These are phyloP conservation scores for Lachancea dasiensis DNA, from an alignment of 805 yeast genomes.

Conservation along the genomic window DNA sequence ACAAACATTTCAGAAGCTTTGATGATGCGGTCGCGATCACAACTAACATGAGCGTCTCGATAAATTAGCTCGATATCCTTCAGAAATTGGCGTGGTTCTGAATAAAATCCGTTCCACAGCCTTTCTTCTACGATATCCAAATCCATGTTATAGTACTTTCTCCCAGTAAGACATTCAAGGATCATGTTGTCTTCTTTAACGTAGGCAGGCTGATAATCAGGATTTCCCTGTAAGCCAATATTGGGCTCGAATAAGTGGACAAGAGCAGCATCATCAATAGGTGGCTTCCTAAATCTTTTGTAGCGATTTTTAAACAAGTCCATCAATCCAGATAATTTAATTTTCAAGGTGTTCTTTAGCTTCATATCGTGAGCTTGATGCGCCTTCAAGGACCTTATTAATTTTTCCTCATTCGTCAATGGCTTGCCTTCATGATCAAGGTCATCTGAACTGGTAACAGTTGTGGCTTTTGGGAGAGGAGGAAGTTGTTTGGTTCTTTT, in stretches of 20 bases:
- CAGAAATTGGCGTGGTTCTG: conserved; percentile 85
- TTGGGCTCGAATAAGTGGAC: conserved; percentile 72
- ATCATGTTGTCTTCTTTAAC: conserved; percentile 67
- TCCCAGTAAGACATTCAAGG: conserved; percentile 70
- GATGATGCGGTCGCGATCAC: conserved; percentile 76
- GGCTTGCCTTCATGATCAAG: conserved; percentile 26
- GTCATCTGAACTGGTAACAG: conserved; percentile 13
- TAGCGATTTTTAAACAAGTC: conserved; percentile 83
- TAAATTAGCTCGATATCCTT: conserved; percentile 81
- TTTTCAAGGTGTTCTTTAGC: conserved; percentile 75
- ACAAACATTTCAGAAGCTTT: conserved; percentile 93
- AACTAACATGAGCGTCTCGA: conserved; percentile 62
- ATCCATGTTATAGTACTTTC: conserved; percentile 78
- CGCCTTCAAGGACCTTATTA: conserved; percentile 41
- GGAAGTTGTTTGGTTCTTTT: conserved; percentile 40
- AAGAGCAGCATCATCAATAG: conserved; percentile 69
- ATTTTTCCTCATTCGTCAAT: conserved; percentile 30
- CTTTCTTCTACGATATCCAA: conserved; percentile 90
- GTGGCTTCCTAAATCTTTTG: conserved; percentile 85
- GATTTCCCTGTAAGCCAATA: conserved; percentile 24
- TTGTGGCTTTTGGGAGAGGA: conserved; percentile 33
- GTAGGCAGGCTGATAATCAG: conserved; percentile 37
- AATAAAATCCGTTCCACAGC: conserved; percentile 92
- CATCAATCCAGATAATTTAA: conserved; percentile 82
- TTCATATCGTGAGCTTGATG: conserved; percentile 63